Evolutionary conservation across 306 rosid genomes (phyloP), one percentile per base, ranked within the genome.

Genomic region (Macrotyloma uniflorum): DNA sequence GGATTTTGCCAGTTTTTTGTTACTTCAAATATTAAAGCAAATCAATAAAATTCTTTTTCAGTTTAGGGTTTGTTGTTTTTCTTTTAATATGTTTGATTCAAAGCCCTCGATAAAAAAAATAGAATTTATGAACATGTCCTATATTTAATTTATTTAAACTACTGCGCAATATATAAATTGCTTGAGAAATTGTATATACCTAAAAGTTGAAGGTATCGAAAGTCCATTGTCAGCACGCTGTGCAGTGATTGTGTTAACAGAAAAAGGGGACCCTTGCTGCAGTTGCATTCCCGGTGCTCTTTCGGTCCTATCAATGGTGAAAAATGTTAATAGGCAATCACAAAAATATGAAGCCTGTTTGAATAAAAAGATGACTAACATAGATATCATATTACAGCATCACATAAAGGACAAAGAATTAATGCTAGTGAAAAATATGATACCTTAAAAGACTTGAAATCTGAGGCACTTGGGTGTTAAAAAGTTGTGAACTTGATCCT

Each of bases 121-220:
- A 26, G 28, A 26, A 26, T 26, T 26, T 26, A 1, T 2, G 8
- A 70, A 70, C 61, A 70, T 32, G 47, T 18, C 30, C 18, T 6
- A 15, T 67, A 6, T 67, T 32, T 67, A 16, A 67, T 23, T 18
- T 15, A 22, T 20, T 23, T 67, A 43, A 69, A 50, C 9, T 26
- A 10, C 2, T 5, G 46, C 26, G 2, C 20, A 24, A 1, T 63
- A 23, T 11, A 43, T 43, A 14, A 13, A 67, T 35, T 67, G 20
- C 36, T 13, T 42, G 24, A 43, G 16, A 67, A 67, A 43, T 14
- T 1, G 46, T 67, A 43, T 19, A 20, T 70, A 79, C 83, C 66
- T 35, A 2, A 62, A 13, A 50, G 35, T 11, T 47, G 83, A 50
- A 4, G 57, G 23, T 4, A 8, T 5, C 8, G 26, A 1, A 70